Percentiles rank a stretch among this genome's conserved stretches.
Conservation (phyloP, 495 filamentous ascomycete species). For the Penicillium argentinense region DNA sequence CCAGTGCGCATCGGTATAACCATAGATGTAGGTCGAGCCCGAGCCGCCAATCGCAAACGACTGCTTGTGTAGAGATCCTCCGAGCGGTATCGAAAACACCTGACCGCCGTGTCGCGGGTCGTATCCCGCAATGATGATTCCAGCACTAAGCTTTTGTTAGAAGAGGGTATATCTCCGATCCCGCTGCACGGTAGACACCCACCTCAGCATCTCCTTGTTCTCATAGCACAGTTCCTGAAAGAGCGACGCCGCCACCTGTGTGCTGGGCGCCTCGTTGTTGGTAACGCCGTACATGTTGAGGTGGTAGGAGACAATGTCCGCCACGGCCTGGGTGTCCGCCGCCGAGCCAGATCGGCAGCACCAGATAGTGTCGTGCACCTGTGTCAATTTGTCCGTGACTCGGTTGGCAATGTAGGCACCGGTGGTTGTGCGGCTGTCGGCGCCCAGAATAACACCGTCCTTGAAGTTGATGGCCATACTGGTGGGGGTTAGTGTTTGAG, state of each 20-base stretch:
- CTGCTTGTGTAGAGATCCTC: slow-evolving; percentile 97
- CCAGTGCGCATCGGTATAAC: slow-evolving; percentile 97
- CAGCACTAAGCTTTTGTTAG: no score
- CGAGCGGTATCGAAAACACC: slow-evolving; percentile 94
- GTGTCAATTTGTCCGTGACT: slow-evolving; percentile 98
- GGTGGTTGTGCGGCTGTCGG: slow-evolving; percentile 97
- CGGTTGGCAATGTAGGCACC: slow-evolving; percentile 98
- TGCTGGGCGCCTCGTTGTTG: slow-evolving; percentile 86
- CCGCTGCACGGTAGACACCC: no score
- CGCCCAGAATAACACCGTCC: slow-evolving; percentile 93
- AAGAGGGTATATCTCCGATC: no score
- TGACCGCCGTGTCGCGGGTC: slow-evolving; percentile 91
- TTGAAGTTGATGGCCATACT: slow-evolving; percentile 89
- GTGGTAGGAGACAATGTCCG: slow-evolving; percentile 96
- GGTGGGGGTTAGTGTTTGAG: slow-evolving; percentile 14
- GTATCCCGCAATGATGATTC: slow-evolving; percentile 96
- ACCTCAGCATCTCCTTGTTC: slow-evolving; percentile 93
- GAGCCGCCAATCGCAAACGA: slow-evolving; percentile 94
- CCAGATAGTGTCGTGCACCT: slow-evolving; percentile 98
- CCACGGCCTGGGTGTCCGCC: slow-evolving; percentile 95
- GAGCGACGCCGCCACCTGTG: slow-evolving; percentile 87
- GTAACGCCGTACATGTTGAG: slow-evolving; percentile 86
- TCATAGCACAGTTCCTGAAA: slow-evolving; percentile 98
- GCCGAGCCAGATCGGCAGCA: slow-evolving; percentile 97
- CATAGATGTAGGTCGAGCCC: slow-evolving; percentile 98